Conservation (phyloP, 2,329 filamentous ascomycete species). For the Lecanosticta acicola region DNA sequence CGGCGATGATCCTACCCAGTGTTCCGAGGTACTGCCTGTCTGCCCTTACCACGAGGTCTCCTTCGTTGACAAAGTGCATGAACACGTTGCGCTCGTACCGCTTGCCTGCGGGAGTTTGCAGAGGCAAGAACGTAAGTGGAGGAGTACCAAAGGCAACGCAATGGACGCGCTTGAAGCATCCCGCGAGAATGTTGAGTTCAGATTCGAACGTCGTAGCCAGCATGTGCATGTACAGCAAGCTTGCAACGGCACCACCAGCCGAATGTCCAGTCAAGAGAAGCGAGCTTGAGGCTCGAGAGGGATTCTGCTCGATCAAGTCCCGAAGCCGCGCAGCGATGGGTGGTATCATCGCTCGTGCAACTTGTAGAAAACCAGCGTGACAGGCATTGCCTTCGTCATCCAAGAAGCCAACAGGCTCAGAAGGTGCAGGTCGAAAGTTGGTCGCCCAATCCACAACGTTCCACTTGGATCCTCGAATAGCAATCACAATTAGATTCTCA, state of each 20-base stretch:
- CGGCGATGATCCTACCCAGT: constrained; percentile 64
- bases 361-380: constrained; percentile 72
- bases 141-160: constrained; percentile 84
- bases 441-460: constrained; percentile 83
- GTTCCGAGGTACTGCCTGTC: constrained; percentile 71
- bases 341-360: constrained; percentile 67
- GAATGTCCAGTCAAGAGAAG: constrained; percentile 81
- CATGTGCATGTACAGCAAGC: constrained; percentile 78
- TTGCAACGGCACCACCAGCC: constrained; percentile 77
- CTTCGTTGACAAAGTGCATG: constrained; percentile 76
- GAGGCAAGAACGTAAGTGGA: constrained; percentile 65
- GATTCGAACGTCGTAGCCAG: constrained; percentile 57
- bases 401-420: constrained; percentile 62
- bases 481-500: constrained; percentile 73
- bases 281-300: constrained; percentile 58
- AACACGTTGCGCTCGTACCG: constrained; percentile 62
- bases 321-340: constrained; percentile 67
- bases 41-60: constrained; percentile 71
- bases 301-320: constrained; percentile 66
- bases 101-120: constrained; percentile 51
- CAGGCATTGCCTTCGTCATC: constrained; percentile 73
- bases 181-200: constrained; percentile 64
- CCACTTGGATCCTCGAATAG: constrained; percentile 68
- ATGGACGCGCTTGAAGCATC: constrained; percentile 70
- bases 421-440: constrained; percentile 66